Conservation (phyloP, 306 rosid species). For the Datisca glomerata region DNA sequence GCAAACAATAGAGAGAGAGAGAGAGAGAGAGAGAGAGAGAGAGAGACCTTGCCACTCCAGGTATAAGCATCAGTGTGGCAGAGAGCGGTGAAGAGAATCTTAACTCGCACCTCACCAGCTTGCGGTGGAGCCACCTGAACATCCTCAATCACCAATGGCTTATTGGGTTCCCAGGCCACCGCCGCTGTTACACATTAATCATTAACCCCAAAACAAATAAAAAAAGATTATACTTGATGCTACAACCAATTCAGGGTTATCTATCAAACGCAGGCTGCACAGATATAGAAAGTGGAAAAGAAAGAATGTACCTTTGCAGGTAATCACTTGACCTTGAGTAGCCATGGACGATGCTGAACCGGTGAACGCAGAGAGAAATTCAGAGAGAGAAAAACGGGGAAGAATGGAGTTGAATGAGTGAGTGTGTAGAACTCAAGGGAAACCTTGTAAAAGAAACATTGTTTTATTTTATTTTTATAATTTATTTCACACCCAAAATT, state of each 20-base stretch:
- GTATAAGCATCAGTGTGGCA: constrained; percentile 93
- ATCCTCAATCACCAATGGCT: constrained; percentile 69
- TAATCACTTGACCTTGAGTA: constrained; percentile 75
- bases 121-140: constrained; percentile 91
- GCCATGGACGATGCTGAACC: constrained; percentile 40
- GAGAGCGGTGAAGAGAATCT: constrained; percentile 77
- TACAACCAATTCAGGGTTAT: neutral
- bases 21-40: neutral
- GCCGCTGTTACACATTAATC: constrained; percentile 38
- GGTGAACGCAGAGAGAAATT: too few relatives aligned
- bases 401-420: constrained; percentile 2
- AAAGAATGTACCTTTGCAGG: constrained; percentile 67
- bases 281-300: neutral
- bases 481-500: too few relatives aligned
- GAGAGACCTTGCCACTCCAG: constrained; percentile 86
- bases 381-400: neutral
- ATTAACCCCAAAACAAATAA: neutral
- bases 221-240: neutral
- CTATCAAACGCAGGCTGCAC: too few relatives aligned
- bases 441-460: too few relatives aligned
- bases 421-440: too few relatives aligned
- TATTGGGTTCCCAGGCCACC: constrained; percentile 99
- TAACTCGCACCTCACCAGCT: constrained; percentile 72
- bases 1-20: too few relatives aligned
- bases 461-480: too few relatives aligned